Evolutionary conservation across 345 rosid species (phyloP), one percentile per base, ranked within the genome.

Genomic region (Lepidium didymum): DNA sequence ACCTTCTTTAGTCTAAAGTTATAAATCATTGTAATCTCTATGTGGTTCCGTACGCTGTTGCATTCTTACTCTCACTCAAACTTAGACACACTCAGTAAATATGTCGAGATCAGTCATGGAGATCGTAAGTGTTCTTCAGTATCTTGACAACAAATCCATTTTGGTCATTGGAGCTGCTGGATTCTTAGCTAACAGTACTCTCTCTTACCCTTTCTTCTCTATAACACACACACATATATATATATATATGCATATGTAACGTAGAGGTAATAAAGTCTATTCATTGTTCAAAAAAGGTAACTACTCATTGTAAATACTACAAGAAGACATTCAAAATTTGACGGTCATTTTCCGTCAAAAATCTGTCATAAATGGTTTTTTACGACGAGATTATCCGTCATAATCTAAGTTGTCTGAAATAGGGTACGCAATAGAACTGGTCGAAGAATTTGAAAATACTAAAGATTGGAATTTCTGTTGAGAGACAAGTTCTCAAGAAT

Each of bases 161-260:
- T 43, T 75, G 68, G 53, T 75, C 19, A 62, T 54, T 31, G 78
- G 78, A 59, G 78, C 78, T 53, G 72, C 78, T 56, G 78, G 74
- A 3, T 75, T 75, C 58, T 61, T 75, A 60, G 78, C 69, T 52
- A 75, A 68, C 12, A 68, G 78, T 75, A 75, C 37, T 10, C 34
- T 56, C 75, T 61, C 46, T 61, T 13, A 19, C 59, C 9, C 44
- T 15, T 11, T n/a, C 31, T 27, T 27, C 31, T 27, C 6, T 27
- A 27, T 27, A 27, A 25, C 4, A 25, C 27, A 25, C n/a, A n/a
- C 21, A 19, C 21, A 19, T 19, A 19, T 1, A 19, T 19, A 19
- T 19, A 19, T 19, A 2, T 19, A 1, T 53, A 53, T 31, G 21
- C 19, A n/a, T 31, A 35, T n/a, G 18, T 13, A 6, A 29, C 36